Conservation (phyloP, 1,284 basidiomycete species). For the Porogramme epimiltina region DNA sequence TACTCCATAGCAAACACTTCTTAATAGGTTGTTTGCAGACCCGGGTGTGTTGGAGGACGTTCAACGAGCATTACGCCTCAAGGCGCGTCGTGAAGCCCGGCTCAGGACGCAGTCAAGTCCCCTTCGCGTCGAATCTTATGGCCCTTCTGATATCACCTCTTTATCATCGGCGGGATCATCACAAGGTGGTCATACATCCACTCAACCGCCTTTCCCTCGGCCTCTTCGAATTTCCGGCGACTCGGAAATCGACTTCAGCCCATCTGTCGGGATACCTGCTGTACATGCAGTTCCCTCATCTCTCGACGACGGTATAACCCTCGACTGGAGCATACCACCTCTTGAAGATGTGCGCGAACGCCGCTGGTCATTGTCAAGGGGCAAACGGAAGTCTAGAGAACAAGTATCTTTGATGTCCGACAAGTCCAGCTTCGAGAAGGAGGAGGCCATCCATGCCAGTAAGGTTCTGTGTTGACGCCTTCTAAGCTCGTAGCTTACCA, state of each 20-base stretch:
- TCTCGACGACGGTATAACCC: constrained; percentile 61
- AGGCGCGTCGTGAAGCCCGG: constrained; percentile 71
- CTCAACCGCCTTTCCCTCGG: constrained; percentile 16
- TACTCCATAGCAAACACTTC: neutral
- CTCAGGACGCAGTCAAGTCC: constrained; percentile 40
- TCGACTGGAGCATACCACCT: constrained; percentile 64
- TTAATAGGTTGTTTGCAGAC: constrained; percentile 41
- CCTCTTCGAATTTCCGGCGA: constrained; percentile 28
- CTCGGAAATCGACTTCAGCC: constrained; percentile 70
- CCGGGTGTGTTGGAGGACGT: constrained; percentile 75
- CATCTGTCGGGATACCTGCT: constrained; percentile 50
- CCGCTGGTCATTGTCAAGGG: constrained; percentile 60
- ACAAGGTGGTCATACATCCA: constrained; percentile 26
- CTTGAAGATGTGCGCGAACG: constrained; percentile 61
- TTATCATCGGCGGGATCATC: constrained; percentile 36
- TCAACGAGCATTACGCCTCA: constrained; percentile 67
- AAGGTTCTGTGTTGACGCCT: neutral
- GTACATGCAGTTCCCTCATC: constrained; percentile 64
- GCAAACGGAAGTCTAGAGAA: constrained; percentile 63
- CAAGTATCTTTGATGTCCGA: constrained; percentile 40
- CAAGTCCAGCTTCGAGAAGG: constrained; percentile 40
- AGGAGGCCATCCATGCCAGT: constrained; percentile 33
- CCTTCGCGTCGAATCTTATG: constrained; percentile 25
- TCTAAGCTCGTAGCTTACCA: neutral
- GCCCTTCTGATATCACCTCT: constrained; percentile 30